phyloP scores from a whole-genome alignment of 208 protist genomes.

The Kentomonas sorsogonicus region DNA sequence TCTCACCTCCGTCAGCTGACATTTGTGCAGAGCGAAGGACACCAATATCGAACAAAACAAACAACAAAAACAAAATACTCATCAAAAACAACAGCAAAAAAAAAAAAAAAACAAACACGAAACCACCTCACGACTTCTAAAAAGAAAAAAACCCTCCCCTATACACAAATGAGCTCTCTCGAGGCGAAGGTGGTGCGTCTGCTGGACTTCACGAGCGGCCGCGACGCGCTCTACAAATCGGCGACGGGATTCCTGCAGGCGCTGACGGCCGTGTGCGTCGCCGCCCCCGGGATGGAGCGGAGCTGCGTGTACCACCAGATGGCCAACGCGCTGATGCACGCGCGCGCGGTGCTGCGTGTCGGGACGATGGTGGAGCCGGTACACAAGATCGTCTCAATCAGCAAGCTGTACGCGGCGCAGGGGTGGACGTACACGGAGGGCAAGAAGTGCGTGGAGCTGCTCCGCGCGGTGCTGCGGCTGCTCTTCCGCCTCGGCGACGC shows the following conservation, averaged over 20 bases:
- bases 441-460: constrained; percentile 50
- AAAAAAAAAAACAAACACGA: not conserved
- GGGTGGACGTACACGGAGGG: constrained; percentile 25
- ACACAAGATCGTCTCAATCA: constrained; percentile 29
- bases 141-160: too few relatives aligned
- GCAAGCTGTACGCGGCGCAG: constrained; percentile 29
- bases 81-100: not conserved
- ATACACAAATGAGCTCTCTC: too few relatives aligned
- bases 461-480: constrained; percentile 26
- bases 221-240: not conserved
- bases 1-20: not conserved
- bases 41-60: not conserved
- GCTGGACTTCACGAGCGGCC: not conserved
- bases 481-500: constrained; percentile 25
- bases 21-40: not conserved
- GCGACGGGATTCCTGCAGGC: not conserved
- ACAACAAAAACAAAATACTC: not conserved
- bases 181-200: not conserved
- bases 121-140: not conserved
- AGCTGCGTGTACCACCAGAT: not conserved
- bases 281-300: not conserved
- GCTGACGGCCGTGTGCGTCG: not conserved
- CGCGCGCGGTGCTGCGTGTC: constrained; percentile 43
- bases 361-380: constrained; percentile 35
- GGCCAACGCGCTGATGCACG: constrained; percentile 16